Evolutionary conservation across 169 alveolate genomes (phyloP).

Genomic region (Eimeria mitis): DNA sequence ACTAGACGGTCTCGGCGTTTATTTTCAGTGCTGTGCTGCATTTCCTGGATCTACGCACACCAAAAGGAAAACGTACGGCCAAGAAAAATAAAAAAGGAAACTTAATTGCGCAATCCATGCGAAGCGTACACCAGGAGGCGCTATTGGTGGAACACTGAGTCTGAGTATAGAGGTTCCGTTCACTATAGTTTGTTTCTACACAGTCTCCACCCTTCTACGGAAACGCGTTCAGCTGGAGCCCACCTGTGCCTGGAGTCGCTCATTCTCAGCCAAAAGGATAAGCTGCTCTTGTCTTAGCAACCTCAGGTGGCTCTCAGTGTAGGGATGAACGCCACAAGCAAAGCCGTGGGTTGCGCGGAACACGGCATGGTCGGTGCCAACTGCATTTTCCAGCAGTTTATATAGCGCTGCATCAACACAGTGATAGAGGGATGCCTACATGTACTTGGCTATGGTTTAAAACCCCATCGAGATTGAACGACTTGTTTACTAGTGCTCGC

Average conservation of each 20-base stretch:
- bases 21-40: constrained; percentile 25
- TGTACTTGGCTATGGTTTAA: not conserved
- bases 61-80: not conserved
- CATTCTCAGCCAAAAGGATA: constrained; percentile 86
- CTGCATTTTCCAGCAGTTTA: constrained; percentile 62
- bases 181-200: not conserved
- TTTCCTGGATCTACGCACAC: constrained; percentile 42
- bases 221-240: not conserved
- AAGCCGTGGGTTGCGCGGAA: constrained; percentile 75
- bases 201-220: not conserved
- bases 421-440: not conserved
- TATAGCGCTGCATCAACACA: constrained; percentile 51
- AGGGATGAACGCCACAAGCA: constrained; percentile 47
- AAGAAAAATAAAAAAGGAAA: not conserved
- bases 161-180: not conserved
- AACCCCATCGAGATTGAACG: not conserved
- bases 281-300: constrained; percentile 87
- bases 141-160: not conserved
- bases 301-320: constrained; percentile 85
- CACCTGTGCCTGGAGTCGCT: constrained; percentile 85
- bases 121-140: not conserved
- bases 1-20: constrained; percentile 30
- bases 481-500: not conserved
- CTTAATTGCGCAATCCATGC: not conserved
- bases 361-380: constrained; percentile 61